Conservation (phyloP, 345 rosid species). For the Noccaea bulbosa region DNA sequence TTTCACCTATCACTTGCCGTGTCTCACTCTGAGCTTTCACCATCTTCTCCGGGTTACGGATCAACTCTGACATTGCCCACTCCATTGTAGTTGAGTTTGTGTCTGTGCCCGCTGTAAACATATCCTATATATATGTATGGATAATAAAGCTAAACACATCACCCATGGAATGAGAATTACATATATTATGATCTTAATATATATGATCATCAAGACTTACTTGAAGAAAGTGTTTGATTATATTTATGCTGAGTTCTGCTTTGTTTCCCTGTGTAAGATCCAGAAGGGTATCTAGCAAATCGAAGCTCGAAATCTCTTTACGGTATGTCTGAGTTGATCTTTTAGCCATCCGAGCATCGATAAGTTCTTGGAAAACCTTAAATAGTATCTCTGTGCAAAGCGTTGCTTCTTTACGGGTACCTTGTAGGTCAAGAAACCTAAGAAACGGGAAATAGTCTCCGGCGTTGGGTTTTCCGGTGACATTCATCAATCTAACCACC, state of each 20-base stretch:
- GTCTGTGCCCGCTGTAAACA: constrained; percentile 35
- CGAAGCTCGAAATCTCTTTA: not conserved
- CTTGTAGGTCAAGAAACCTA: constrained; percentile 19
- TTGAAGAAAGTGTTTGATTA: constrained; percentile 18
- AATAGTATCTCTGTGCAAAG: constrained; percentile 9
- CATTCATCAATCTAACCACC: constrained; percentile 35
- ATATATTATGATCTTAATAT: not conserved
- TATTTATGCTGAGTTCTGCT: not conserved
- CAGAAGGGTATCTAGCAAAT: constrained; percentile 2
- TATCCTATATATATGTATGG: constrained; percentile 14
- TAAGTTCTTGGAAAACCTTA: constrained; percentile 15
- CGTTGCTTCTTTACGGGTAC: constrained; percentile 16
- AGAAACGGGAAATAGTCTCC: constrained; percentile 37
- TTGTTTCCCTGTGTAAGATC: not conserved
- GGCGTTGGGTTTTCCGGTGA: constrained; percentile 48
- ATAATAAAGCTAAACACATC: not conserved
- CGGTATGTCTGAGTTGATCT: not conserved
- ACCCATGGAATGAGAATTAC: not conserved
- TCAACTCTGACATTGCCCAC: constrained; percentile 86
- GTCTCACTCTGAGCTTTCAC: constrained; percentile 58
- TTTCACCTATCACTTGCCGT: constrained; percentile 22
- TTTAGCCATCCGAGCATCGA: constrained; percentile 29
- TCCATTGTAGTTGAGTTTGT: constrained; percentile 51
- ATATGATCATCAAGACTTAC: constrained; percentile 14
- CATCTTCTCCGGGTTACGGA: constrained; percentile 50